phyloP scores from a whole-genome alignment of 179 eudicot species.

The Carnegiea gigantea region DNA sequence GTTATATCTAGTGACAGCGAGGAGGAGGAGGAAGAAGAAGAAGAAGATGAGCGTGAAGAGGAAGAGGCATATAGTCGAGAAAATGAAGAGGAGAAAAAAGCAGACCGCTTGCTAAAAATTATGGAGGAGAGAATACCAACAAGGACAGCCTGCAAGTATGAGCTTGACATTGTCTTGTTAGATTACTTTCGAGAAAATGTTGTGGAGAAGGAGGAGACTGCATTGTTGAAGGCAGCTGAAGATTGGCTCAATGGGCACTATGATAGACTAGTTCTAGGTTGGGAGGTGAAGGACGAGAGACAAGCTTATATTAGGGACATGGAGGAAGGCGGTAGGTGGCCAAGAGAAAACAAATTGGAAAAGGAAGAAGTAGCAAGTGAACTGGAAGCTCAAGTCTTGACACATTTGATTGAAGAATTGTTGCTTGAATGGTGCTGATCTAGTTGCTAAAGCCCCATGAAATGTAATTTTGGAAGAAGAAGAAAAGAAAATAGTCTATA shows the following conservation, averaged over 20 bases:
- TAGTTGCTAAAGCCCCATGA: not conserved
- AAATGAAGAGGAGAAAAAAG: slow-evolving; percentile 22
- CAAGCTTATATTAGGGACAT: slow-evolving; percentile 53
- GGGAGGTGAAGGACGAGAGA: slow-evolving; percentile 60
- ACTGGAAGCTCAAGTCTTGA: slow-evolving; percentile 50
- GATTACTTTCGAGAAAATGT: slow-evolving; percentile 53
- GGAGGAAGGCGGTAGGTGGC: slow-evolving; percentile 65
- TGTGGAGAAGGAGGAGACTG: slow-evolving; percentile 5
- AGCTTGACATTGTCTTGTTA: slow-evolving; percentile 40
- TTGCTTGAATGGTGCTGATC: slow-evolving; percentile 26
- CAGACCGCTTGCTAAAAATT: slow-evolving; percentile 24
- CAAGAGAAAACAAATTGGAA: slow-evolving; percentile 36
- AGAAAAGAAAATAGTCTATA: too few relatives aligned
- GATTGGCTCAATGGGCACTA: slow-evolving; percentile 59
- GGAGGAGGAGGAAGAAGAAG: slow-evolving; percentile 29
- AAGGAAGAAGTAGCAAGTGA: slow-evolving; percentile 47
- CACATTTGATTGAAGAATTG: slow-evolving; percentile 51
- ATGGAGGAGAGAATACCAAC: slow-evolving; percentile 28
- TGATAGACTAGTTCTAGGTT: slow-evolving; percentile 34
- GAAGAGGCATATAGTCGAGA: slow-evolving; percentile 21
- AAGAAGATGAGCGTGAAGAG: not conserved
- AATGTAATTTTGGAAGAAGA: not conserved
- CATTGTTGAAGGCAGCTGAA: slow-evolving; percentile 41
- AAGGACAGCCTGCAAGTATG: slow-evolving; percentile 10
- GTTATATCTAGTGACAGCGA: slow-evolving; percentile 26